Evolutionary conservation across 1,284 basidiomycete genomes (phyloP).

Genomic region (Laetiporus sulphureus): DNA sequence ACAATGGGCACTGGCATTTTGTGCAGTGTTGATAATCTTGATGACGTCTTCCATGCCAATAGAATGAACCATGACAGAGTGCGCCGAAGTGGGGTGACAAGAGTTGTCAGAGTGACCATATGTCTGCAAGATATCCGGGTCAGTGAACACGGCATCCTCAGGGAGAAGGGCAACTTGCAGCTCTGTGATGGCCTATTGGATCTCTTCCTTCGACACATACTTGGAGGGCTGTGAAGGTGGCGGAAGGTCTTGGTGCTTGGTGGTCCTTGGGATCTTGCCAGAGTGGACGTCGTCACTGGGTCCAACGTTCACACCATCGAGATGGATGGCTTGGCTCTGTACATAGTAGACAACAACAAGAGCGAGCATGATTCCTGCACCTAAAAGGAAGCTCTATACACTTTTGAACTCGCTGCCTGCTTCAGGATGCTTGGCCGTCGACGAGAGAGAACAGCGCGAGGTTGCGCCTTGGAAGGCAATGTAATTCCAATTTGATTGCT

Average conservation of each 20-base stretch:
- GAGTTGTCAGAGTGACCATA: conserved; percentile 66
- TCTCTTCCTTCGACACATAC: conserved; percentile 27
- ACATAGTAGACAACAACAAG: conserved; percentile 2
- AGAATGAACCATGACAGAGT: conserved; percentile 52
- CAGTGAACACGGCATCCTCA: conserved; percentile 40
- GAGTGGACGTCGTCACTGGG: conserved; percentile 5
- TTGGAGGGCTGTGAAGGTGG: conserved; percentile 2
- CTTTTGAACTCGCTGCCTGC: conserved; percentile 1
- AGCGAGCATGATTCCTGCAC: conserved; percentile 2
- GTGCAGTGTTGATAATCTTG: conserved; percentile 48
- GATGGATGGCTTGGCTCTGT: conserved; percentile 2
- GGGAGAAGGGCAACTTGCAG: conserved; percentile 42
- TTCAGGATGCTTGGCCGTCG: no score
- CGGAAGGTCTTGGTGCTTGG: conserved; percentile 4
- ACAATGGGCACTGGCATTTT: conserved; percentile 49
- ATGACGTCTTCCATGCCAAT: conserved; percentile 53
- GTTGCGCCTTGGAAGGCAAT: no score
- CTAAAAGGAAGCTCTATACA: conserved; percentile 5
- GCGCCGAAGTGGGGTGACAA: conserved; percentile 58
- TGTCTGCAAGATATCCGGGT: conserved; percentile 39
- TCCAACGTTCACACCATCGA: conserved; percentile 11
- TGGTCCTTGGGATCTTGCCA: conserved; percentile 8
- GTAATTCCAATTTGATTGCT: no score
- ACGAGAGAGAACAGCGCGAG: no score
- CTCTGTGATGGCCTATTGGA: conserved; percentile 45